Conservation (phyloP, 306 rosid genomes). For the Aeschynomene evenia region DNA sequence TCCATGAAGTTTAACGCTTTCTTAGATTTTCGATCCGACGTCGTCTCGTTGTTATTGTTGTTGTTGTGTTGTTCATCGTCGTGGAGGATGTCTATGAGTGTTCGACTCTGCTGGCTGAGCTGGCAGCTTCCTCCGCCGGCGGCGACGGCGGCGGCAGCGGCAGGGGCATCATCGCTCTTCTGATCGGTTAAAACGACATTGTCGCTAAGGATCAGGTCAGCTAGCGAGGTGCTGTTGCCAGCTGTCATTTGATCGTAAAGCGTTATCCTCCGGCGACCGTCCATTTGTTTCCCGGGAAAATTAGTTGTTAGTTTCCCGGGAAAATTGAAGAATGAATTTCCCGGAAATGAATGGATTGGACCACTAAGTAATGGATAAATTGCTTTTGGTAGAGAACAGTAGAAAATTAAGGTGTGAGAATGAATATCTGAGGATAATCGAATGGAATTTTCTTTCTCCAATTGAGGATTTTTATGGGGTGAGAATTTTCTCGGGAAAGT, state of each 20-base stretch:
- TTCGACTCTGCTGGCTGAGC: constrained; percentile 36
- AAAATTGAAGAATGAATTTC: background rate
- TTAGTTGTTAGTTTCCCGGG: background rate
- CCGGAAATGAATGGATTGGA: background rate
- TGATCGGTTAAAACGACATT: constrained; percentile 30
- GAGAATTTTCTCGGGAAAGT: background rate
- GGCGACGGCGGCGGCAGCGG: background rate
- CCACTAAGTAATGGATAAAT: background rate
- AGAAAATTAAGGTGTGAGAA: background rate
- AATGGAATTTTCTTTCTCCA: constrained; percentile 9
- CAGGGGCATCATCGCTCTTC: constrained; percentile 15
- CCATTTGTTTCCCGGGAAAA: constrained; percentile 35
- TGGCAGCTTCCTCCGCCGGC: background rate
- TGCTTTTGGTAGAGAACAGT: too few relatives aligned
- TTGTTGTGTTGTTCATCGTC: constrained; percentile 30
- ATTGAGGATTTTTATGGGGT: background rate
- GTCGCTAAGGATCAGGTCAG: constrained; percentile 56
- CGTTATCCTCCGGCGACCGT: constrained; percentile 67
- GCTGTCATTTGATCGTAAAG: constrained; percentile 82
- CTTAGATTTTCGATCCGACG: constrained; percentile 57
- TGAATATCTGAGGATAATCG: background rate
- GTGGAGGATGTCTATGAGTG: constrained; percentile 66
- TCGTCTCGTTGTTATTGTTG: background rate
- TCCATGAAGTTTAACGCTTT: constrained; percentile 63
- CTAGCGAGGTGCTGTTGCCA: constrained; percentile 32